Evolutionary conservation across 805 yeast genomes (phyloP).

Genomic region (Debaryomyces tyrocola): DNA sequence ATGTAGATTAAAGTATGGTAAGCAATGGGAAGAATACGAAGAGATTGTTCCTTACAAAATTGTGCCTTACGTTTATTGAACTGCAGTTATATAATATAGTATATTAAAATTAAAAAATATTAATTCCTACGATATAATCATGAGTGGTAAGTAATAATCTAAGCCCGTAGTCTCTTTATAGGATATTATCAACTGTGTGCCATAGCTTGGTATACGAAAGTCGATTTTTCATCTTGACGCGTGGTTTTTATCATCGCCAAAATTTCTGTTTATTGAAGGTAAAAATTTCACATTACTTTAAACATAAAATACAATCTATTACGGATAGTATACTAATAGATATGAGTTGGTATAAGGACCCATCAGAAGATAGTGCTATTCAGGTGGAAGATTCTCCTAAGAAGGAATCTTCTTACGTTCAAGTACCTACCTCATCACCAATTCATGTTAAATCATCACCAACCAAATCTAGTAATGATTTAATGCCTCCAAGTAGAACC

Average conservation of each 20-base stretch:
- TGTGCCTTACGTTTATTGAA: slow-evolving; percentile 79
- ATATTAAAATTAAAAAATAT: too few species aligned
- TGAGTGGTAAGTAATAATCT: too few species aligned
- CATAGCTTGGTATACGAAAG: too few species aligned
- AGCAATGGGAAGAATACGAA: slow-evolving; percentile 84
- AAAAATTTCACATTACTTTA: too few species aligned
- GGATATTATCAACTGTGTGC: too few species aligned
- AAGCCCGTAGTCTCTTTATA: too few species aligned
- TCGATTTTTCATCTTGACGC: neutral
- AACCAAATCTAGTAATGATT: slow-evolving; percentile 2
- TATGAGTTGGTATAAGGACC: slow-evolving; percentile 27
- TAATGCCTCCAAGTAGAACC: slow-evolving; percentile 11
- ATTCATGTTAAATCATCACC: slow-evolving; percentile 31
- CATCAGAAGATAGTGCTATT: slow-evolving; percentile 13
- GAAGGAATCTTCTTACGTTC: slow-evolving; percentile 22
- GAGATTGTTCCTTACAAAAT: slow-evolving; percentile 82
- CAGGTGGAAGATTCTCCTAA: slow-evolving; percentile 18
- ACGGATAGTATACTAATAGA: neutral
- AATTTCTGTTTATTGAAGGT: neutral
- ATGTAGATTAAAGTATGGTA: slow-evolving; percentile 82
- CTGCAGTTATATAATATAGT: too few species aligned
- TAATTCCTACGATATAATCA: too few species aligned
- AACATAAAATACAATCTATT: neutral
- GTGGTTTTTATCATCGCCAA: neutral
- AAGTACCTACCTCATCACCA: slow-evolving; percentile 45